These are phyloP conservation scores for Dothideomycetidae sp. DNA, from an alignment of 2,329 filamentous ascomycete species.

Conservation along the genomic window DNA sequence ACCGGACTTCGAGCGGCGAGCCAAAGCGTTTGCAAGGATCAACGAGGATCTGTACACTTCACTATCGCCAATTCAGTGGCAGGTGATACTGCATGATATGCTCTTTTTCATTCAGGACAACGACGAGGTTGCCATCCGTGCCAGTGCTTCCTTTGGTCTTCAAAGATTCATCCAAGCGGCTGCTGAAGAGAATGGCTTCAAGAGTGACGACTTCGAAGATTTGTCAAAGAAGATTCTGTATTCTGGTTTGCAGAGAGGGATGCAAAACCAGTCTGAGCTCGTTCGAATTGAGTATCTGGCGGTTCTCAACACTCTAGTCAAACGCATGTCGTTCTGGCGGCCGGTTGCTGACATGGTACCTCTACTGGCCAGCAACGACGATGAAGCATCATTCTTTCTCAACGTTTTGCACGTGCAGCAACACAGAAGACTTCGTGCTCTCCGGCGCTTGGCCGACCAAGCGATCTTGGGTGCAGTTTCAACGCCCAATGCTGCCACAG, in stretches of 20 bases:
- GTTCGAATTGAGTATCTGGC: conserved; percentile 71
- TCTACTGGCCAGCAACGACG: conserved; percentile 57
- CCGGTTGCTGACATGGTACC: conserved; percentile 59
- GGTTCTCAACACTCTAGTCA: conserved; percentile 65
- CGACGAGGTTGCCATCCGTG: conserved; percentile 74
- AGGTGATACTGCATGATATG: conserved; percentile 76
- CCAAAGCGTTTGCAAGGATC: conserved; percentile 61
- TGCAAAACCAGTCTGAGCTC: conserved; percentile 65
- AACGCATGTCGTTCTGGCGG: conserved; percentile 52
- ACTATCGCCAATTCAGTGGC: conserved; percentile 64
- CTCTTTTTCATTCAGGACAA: conserved; percentile 74
- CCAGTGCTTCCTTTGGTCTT: conserved; percentile 68
- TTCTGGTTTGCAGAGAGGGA: conserved; percentile 61
- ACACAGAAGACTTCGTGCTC: conserved; percentile 68
- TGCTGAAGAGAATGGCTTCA: conserved; percentile 33
- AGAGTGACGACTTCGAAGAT: conserved; percentile 36
- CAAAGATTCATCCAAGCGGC: conserved; percentile 57
- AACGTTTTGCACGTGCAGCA: conserved; percentile 86
- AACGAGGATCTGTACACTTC: conserved; percentile 45
- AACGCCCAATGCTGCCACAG: conserved; percentile 66
- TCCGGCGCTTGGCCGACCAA: conserved; percentile 59
- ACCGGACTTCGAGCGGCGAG: conserved; percentile 71
- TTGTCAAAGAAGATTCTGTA: conserved; percentile 54
- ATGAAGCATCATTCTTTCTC: conserved; percentile 77
- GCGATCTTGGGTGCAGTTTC: conserved; percentile 50